phyloP scores from a whole-genome alignment of 176 grass and related monocot genomes.

The Bolboschoenus planiculmis region DNA sequence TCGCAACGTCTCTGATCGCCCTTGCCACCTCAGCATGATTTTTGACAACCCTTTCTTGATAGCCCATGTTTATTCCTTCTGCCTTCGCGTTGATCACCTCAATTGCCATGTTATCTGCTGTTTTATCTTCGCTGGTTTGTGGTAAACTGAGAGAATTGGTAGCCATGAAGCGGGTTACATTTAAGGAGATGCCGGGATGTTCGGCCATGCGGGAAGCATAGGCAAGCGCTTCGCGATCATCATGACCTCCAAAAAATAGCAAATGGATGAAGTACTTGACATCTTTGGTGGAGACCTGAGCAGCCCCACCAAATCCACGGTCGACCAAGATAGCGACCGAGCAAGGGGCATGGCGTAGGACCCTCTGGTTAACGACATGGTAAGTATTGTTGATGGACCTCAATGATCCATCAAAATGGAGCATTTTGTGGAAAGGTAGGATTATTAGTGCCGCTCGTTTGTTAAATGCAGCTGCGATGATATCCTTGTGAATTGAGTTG shows the following conservation, averaged over 20 bases:
- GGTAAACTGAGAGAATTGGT: background rate
- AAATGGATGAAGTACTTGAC: slow-evolving; percentile 32
- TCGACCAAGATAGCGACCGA: slow-evolving; percentile 56
- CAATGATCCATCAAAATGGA: slow-evolving; percentile 43
- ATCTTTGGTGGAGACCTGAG: slow-evolving; percentile 45
- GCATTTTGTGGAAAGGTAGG: slow-evolving; percentile 55
- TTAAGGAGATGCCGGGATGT: slow-evolving; percentile 11
- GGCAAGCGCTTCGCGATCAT: slow-evolving; percentile 14
- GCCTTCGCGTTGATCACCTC: background rate
- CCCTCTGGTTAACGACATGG: slow-evolving; percentile 59
- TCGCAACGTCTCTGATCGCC: background rate
- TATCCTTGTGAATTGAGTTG: slow-evolving; percentile 59
- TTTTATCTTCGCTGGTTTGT: background rate
- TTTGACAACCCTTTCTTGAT: background rate
- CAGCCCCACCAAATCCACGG: slow-evolving; percentile 59
- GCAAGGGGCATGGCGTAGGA: slow-evolving; percentile 54
- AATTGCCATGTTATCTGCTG: background rate
- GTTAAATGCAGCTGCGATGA: slow-evolving; percentile 33
- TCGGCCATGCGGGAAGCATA: slow-evolving; percentile 11
- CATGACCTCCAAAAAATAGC: slow-evolving; percentile 48
- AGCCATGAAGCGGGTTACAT: background rate
- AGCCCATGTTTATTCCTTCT: background rate
- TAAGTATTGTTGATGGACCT: slow-evolving; percentile 39
- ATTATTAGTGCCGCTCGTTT: slow-evolving; percentile 49
- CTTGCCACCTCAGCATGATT: background rate